Evolutionary conservation across 345 rosid genomes (phyloP).

Genomic region (Melastoma malabathricum): DNA sequence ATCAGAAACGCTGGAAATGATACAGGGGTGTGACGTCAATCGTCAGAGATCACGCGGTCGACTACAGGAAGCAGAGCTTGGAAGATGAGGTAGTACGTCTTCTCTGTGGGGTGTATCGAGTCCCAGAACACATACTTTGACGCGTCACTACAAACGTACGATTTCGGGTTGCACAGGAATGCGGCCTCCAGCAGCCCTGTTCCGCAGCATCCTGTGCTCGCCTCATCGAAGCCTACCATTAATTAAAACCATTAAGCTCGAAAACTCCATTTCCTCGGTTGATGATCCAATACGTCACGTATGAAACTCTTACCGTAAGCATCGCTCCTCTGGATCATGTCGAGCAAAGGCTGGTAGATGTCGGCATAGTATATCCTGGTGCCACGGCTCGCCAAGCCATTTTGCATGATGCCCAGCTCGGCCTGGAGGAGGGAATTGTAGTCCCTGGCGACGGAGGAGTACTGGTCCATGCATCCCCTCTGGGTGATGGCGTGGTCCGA

Average conservation of each 20-base stretch:
- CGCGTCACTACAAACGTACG: constrained; percentile 47
- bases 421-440: constrained; percentile 37
- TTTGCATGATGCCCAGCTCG: constrained; percentile 29
- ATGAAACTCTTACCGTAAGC: too few species aligned
- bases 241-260: too few species aligned
- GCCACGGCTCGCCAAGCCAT: constrained; percentile 16
- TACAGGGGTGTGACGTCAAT: too few species aligned
- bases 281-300: too few species aligned
- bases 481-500: constrained; percentile 20
- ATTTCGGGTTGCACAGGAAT: constrained; percentile 45
- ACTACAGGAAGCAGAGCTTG: constrained; percentile 17
- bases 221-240: constrained; percentile 25
- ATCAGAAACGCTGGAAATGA: too few species aligned
- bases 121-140: constrained; percentile 74
- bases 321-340: constrained; percentile 25
- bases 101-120: constrained; percentile 73
- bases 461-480: constrained; percentile 43
- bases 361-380: constrained; percentile 26
- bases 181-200: constrained; percentile 51
- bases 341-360: constrained; percentile 17
- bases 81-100: constrained; percentile 26
- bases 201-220: constrained; percentile 64
- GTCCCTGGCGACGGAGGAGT: constrained; percentile 27
- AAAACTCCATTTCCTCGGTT: too few species aligned
- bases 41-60: constrained; percentile 16